Evolutionary conservation across 805 yeast genomes (phyloP), one percentile per base, ranked within the genome.

Genomic region (Saitoella complicata): DNA sequence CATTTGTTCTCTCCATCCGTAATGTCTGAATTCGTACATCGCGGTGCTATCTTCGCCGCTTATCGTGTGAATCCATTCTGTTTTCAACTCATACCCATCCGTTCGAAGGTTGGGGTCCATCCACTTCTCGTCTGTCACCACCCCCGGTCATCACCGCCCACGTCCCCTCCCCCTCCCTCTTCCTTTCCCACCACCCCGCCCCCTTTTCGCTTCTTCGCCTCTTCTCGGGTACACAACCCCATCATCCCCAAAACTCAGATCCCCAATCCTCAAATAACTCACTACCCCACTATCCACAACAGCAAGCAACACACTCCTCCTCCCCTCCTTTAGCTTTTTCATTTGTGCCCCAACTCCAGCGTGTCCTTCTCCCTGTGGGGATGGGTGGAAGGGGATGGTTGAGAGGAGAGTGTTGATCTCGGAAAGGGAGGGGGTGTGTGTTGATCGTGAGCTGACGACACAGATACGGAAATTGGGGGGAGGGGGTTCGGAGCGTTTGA

Each of bases 381-480:
- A 9, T 38, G 37, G 10, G 39, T 6, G 52, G 44, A 1, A 45
- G 5, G 60, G 59, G 4, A 49, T 39, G 43, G 39, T 41, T 6
- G 57, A 57, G 31, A 64, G 51, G 35, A 68, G 49, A 35, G 55
- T 55, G 4, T 58, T 62, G 21, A 65, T 58, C 38, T 63, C 60
- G 5, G 29, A 45, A 29, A 60, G 48, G 0, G 59, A 47, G 7
- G 70, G 70, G 52, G 65, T 47, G 6, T 42, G 44, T 57, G 54
- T 38, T 53, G 54, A 46, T 50, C 50, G 45, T 1, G 69, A 62
- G 38, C 75, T 71, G 10, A 75, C 67, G 0, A 84, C 73, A 1
- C 73, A 67, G 1, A 88, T 61, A 52, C 78, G 84, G 57, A 73
- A 87, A 58, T 87, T 87, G 1, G 95, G 94, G n/a, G 44, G 50